Percentiles rank a stretch among this genome's conserved stretches.
These are phyloP conservation scores for Nephelium lappaceum DNA, from an alignment of 345 rosid species.

Conservation along the genomic window DNA sequence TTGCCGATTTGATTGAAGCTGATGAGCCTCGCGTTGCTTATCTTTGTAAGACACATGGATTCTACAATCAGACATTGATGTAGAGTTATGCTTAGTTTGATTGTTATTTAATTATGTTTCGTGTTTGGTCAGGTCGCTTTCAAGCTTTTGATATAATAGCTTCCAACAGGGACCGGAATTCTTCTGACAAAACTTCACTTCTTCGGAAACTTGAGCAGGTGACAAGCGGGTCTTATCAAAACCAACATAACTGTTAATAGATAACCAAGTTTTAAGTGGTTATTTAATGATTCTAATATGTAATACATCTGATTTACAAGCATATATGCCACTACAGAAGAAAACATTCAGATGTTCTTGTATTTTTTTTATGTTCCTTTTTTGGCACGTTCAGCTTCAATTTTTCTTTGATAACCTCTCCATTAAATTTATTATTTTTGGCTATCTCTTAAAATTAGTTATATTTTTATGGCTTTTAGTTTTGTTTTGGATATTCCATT, in stretches of 20 bases:
- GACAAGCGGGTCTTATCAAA: conserved; percentile 13
- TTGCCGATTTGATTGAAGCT: conserved; percentile 70
- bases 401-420: no score
- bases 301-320: no score
- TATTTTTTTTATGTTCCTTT: no score
- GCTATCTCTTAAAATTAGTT: no score
- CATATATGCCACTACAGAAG: no score
- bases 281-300: background rate
- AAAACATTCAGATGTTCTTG: no score
- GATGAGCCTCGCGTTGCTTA: conserved; percentile 84
- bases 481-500: no score
- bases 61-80: background rate
- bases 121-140: conserved; percentile 66
- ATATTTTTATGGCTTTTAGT: background rate
- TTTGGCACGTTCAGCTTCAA: background rate
- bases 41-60: conserved; percentile 48
- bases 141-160: conserved; percentile 76
- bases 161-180: conserved; percentile 70
- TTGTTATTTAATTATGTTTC: background rate
- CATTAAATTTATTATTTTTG: no score
- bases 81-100: no score
- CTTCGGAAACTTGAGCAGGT: conserved; percentile 84
- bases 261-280: background rate
- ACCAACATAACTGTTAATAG: background rate
- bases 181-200: conserved; percentile 84